Evolutionary conservation across 306 rosid genomes (phyloP).

Genomic region (Acmispon strigosus): DNA sequence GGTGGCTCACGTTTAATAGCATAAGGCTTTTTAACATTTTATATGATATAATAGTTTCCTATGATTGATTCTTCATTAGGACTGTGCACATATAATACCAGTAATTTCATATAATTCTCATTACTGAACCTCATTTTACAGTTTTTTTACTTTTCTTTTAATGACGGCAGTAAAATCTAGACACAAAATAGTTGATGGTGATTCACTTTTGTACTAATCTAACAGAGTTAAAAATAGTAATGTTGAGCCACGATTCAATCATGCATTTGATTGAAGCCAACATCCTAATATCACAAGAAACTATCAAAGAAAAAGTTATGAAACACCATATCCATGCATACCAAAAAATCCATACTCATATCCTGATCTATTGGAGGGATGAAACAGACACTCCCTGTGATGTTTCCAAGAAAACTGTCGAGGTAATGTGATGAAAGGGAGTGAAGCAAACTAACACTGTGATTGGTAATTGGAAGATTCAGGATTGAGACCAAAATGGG

Average conservation of each 20-base stretch:
- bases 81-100: not conserved
- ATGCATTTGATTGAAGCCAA: not conserved
- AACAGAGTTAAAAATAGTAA: not conserved
- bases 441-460: not conserved
- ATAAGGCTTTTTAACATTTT: too few species aligned
- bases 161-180: not conserved
- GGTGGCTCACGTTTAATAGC: too few species aligned
- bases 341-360: slow-evolving; percentile 15
- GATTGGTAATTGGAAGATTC: not conserved
- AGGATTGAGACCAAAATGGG: not conserved
- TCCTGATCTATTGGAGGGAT: not conserved
- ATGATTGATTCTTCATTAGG: too few species aligned
- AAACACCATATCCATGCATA: not conserved
- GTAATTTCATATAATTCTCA: too few species aligned
- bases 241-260: not conserved
- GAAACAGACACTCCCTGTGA: slow-evolving; percentile 30
- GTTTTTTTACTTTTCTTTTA: not conserved
- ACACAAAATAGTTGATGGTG: not conserved
- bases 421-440: slow-evolving; percentile 8
- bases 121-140: not conserved
- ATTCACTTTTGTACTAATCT: not conserved
- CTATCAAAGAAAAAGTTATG: not conserved
- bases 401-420: slow-evolving; percentile 15
- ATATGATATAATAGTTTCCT: too few species aligned
- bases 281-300: not conserved